These are phyloP conservation scores for Pseudonectria foliicola DNA, from an alignment of 2,329 filamentous ascomycete genomes.

Conservation along the genomic window DNA sequence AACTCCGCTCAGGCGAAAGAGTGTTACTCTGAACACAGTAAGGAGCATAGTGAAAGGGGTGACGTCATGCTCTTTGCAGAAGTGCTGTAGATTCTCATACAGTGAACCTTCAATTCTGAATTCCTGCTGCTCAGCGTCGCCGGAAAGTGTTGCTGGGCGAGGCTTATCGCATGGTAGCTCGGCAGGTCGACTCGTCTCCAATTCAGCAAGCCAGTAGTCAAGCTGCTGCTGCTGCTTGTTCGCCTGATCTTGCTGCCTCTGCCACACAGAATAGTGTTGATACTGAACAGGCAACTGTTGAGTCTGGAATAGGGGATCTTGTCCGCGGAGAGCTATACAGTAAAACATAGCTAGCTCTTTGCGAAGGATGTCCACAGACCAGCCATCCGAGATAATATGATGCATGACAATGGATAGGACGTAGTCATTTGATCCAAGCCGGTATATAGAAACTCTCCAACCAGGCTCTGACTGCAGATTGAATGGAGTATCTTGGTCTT, in stretches of 20 bases:
- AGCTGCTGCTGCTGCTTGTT: slow-evolving; percentile 15
- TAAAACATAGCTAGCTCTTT: slow-evolving; percentile 17
- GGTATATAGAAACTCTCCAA: slow-evolving; percentile 1
- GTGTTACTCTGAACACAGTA: slow-evolving; percentile 17
- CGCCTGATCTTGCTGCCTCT: slow-evolving; percentile 9
- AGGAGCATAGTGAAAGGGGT: slow-evolving; percentile 7
- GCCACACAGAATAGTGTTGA: slow-evolving; percentile 19
- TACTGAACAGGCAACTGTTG: slow-evolving; percentile 18
- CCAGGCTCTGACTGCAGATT: background rate
- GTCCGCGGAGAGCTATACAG: background rate
- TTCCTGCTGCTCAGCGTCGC: background rate
- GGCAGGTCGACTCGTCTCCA: slow-evolving; percentile 6
- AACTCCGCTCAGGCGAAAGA: slow-evolving; percentile 20
- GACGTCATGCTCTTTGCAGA: slow-evolving; percentile 1
- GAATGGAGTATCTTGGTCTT: slow-evolving; percentile 1
- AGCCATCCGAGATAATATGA: slow-evolving; percentile 10
- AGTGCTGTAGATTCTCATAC: background rate
- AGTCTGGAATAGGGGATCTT: background rate
- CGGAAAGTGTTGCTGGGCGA: slow-evolving; percentile 4
- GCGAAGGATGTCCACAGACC: slow-evolving; percentile 19
- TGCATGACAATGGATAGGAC: slow-evolving; percentile 7
- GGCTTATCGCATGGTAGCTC: slow-evolving; percentile 7
- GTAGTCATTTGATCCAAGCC: background rate
- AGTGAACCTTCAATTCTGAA: background rate
- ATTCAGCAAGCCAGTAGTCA: slow-evolving; percentile 9